Conservation (phyloP, 2,329 filamentous ascomycete genomes). For the Lanzia echinophila region DNA sequence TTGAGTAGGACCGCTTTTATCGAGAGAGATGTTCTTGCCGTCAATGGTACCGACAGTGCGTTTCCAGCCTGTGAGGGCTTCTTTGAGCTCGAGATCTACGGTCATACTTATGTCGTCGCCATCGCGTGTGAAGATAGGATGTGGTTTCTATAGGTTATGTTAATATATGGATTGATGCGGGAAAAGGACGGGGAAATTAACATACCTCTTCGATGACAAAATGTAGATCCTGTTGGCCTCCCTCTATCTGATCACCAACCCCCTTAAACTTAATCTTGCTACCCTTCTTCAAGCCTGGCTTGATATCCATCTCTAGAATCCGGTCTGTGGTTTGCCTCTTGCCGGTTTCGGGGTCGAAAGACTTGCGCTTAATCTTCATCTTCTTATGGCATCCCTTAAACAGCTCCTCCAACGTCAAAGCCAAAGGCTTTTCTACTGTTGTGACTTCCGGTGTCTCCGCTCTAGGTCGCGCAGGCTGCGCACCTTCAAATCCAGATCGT, state of each 20-base stretch:
- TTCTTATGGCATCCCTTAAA: conserved; percentile 87
- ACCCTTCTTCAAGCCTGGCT: conserved; percentile 89
- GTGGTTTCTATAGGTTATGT: conserved; percentile 59
- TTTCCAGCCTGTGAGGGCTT: conserved; percentile 90
- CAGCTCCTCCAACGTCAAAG: conserved; percentile 79
- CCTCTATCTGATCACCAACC: conserved; percentile 96
- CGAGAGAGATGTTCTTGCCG: conserved; percentile 72
- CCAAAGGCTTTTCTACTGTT: conserved; percentile 78
- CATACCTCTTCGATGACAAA: conserved; percentile 91
- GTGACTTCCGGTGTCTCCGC: conserved; percentile 74
- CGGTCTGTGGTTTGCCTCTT: conserved; percentile 84
- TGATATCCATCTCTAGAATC: conserved; percentile 90
- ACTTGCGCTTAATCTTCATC: conserved; percentile 97
- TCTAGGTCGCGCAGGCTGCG: conserved; percentile 32
- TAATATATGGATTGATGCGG: not conserved
- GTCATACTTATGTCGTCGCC: conserved; percentile 79
- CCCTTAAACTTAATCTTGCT: conserved; percentile 98
- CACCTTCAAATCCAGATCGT: conserved; percentile 31
- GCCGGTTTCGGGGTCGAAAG: conserved; percentile 71
- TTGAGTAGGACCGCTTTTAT: conserved; percentile 76
- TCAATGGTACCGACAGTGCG: conserved; percentile 92
- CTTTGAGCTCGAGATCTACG: conserved; percentile 80
- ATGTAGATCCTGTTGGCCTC: conserved; percentile 89
- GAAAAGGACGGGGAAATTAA: not conserved
- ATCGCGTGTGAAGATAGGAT: conserved; percentile 76